phyloP scores from a whole-genome alignment of 768 basidiomycete genomes.

The Trametes meyenii region DNA sequence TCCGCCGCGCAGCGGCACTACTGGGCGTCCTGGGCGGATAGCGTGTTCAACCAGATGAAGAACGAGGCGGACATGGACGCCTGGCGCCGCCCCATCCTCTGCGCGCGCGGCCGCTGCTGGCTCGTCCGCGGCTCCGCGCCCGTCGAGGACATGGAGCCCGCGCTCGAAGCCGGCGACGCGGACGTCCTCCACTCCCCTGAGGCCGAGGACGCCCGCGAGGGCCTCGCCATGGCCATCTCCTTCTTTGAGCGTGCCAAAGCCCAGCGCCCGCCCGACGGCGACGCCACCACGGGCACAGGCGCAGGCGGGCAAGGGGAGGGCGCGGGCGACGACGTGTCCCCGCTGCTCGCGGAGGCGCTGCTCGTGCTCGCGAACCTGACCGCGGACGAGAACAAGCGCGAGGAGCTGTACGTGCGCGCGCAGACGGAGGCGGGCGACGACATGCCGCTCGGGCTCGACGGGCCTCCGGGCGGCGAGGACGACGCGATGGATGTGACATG shows the following conservation, averaged over 20 bases:
- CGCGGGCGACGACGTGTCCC: constrained; percentile 20
- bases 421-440: constrained; percentile 49
- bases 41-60: constrained; percentile 64
- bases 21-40: constrained; percentile 66
- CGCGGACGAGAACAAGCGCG: constrained; percentile 47
- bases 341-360: constrained; percentile 55
- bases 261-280: neutral
- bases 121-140: constrained; percentile 57
- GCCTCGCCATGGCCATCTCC: constrained; percentile 45
- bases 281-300: neutral
- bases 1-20: constrained; percentile 47
- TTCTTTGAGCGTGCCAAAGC: constrained; percentile 39
- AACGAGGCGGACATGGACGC: constrained; percentile 58
- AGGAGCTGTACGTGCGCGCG: constrained; percentile 55
- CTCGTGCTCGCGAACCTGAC: constrained; percentile 63
- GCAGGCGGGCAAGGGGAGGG: neutral
- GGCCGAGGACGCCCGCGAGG: constrained; percentile 59
- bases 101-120: constrained; percentile 56
- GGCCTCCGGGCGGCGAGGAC: neutral
- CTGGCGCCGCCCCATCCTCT: constrained; percentile 49
- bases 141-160: constrained; percentile 58
- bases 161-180: constrained; percentile 47
- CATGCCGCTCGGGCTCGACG: constrained; percentile 35
- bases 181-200: constrained; percentile 47
- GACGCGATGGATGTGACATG: constrained; percentile 13